Conservation (phyloP, 257 asterid genomes). For the Petrea volubilis region DNA sequence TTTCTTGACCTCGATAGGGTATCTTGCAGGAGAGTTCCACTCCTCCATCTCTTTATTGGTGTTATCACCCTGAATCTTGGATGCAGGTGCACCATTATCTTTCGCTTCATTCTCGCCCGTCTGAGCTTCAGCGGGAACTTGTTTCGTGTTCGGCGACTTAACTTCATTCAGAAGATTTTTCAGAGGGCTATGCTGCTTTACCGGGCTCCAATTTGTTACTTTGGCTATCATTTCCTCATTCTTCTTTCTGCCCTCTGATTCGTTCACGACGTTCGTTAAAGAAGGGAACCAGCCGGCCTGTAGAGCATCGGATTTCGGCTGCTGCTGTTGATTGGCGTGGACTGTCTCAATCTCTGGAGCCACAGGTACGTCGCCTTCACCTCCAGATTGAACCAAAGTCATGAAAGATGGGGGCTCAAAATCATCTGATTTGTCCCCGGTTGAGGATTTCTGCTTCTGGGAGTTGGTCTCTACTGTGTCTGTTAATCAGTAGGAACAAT, state of each 20-base stretch:
- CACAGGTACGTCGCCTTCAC: constrained; percentile 20
- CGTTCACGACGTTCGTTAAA: constrained; percentile 60
- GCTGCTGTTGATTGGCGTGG: constrained; percentile 38
- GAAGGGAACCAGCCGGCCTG: constrained; percentile 81
- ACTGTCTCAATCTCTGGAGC: constrained; percentile 55
- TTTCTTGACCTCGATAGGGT: constrained; percentile 75
- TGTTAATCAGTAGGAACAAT: constrained; percentile 17
- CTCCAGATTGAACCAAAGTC: constrained; percentile 62
- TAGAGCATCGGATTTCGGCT: constrained; percentile 48
- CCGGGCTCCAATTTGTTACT: constrained; percentile 73
- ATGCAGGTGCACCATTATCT: constrained; percentile 35
- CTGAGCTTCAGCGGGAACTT: constrained; percentile 36
- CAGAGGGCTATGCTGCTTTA: constrained; percentile 64
- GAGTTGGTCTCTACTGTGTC: constrained; percentile 29
- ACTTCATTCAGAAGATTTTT: constrained; percentile 68
- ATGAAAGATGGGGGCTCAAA: constrained; percentile 77
- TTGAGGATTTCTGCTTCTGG: constrained; percentile 36
- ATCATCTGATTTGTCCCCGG: constrained; percentile 49
- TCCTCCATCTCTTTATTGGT: constrained; percentile 59
- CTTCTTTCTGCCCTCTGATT: constrained; percentile 83
- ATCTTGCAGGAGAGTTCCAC: constrained; percentile 91
- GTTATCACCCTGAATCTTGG: constrained; percentile 21
- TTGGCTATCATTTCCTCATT: constrained; percentile 81
- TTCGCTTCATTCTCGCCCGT: constrained; percentile 41
- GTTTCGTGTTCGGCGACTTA: constrained; percentile 52